Percentiles rank a stretch among this genome's conserved stretches.
These are phyloP conservation scores for Colletotrichum tabaci DNA, from an alignment of 2,329 filamentous ascomycete genomes.

Conservation along the genomic window DNA sequence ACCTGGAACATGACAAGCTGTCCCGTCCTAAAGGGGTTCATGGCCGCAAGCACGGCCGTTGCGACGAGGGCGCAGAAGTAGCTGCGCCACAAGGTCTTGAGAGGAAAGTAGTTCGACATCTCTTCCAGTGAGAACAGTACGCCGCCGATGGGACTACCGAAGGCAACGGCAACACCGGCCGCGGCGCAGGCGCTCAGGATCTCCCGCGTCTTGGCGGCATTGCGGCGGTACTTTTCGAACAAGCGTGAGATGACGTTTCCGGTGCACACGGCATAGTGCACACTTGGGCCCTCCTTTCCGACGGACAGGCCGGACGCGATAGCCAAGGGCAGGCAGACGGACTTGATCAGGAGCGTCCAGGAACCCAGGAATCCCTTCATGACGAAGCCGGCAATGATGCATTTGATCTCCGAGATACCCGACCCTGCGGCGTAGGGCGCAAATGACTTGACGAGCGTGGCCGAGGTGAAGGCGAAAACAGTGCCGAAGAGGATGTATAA, in stretches of 20 bases:
- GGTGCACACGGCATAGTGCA: conserved; percentile 98
- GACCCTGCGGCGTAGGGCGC: conserved; percentile 97
- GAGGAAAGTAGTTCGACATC: conserved; percentile 95
- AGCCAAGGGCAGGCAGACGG: conserved; percentile 88
- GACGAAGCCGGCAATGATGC: conserved; percentile 97
- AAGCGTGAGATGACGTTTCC: conserved; percentile 95
- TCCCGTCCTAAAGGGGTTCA: conserved; percentile 98
- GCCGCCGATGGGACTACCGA: conserved; percentile 96
- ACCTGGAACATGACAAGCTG: conserved; percentile 99
- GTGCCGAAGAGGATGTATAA: conserved; percentile 91
- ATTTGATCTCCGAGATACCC: conserved; percentile 99
- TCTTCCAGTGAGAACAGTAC: conserved; percentile 98
- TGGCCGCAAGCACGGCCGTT: conserved; percentile 90
- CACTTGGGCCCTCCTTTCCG: conserved; percentile 96
- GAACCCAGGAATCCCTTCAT: conserved; percentile 98
- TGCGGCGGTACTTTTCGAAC: conserved; percentile 92
- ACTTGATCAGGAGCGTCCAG: conserved; percentile 95
- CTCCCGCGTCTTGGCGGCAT: conserved; percentile 94
- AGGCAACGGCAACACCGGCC: conserved; percentile 95
- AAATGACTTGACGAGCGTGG: conserved; percentile 88
- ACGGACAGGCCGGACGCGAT: conserved; percentile 96
- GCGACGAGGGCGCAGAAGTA: conserved; percentile 98
- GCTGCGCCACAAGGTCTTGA: conserved; percentile 98
- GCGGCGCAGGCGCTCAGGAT: conserved; percentile 95
- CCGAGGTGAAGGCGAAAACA: conserved; percentile 85